Conservation (phyloP, 495 filamentous ascomycete genomes). For the Achaetomiella virescens region DNA sequence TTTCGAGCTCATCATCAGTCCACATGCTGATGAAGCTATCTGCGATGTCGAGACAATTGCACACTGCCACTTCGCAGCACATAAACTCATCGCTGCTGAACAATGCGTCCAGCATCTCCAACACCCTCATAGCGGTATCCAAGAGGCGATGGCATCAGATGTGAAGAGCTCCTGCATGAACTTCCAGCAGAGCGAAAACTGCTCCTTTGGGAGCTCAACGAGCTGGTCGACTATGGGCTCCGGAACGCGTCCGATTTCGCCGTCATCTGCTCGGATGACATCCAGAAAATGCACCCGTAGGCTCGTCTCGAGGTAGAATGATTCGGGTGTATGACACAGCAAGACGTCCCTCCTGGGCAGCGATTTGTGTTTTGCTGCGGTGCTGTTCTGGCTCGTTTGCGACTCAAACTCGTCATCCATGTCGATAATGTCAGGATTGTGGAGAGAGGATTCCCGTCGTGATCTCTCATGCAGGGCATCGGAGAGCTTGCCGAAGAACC, state of each 20-base stretch:
- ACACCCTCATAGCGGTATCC: slow-evolving; percentile 38
- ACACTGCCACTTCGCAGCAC: slow-evolving; percentile 70
- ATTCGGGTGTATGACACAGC: slow-evolving; percentile 39
- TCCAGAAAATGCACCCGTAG: slow-evolving; percentile 38
- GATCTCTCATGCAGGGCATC: slow-evolving; percentile 40
- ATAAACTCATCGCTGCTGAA: slow-evolving; percentile 59
- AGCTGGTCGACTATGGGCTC: slow-evolving; percentile 53
- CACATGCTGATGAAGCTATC: slow-evolving; percentile 58
- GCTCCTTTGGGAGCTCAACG: slow-evolving; percentile 48
- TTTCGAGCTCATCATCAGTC: slow-evolving; percentile 46
- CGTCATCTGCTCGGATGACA: slow-evolving; percentile 30
- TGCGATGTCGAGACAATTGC: slow-evolving; percentile 65
- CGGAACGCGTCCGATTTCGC: slow-evolving; percentile 32
- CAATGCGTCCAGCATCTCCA: slow-evolving; percentile 48
- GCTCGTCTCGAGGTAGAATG: slow-evolving; percentile 42
- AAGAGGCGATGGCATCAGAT: slow-evolving; percentile 38
- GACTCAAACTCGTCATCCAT: slow-evolving; percentile 65
- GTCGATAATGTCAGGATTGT: slow-evolving; percentile 62
- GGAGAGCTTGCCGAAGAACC: slow-evolving; percentile 38
- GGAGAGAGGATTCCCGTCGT: slow-evolving; percentile 20
- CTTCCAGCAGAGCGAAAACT: slow-evolving; percentile 51
- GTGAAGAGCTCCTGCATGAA: slow-evolving; percentile 47
- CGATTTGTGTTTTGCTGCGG: slow-evolving; percentile 23
- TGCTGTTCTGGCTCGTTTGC: slow-evolving; percentile 43
- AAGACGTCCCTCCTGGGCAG: slow-evolving; percentile 44